Percentiles rank a stretch among this genome's conserved stretches.
Conservation (phyloP, 106 monocot genomes). For the Platanthera guangdongensis region DNA sequence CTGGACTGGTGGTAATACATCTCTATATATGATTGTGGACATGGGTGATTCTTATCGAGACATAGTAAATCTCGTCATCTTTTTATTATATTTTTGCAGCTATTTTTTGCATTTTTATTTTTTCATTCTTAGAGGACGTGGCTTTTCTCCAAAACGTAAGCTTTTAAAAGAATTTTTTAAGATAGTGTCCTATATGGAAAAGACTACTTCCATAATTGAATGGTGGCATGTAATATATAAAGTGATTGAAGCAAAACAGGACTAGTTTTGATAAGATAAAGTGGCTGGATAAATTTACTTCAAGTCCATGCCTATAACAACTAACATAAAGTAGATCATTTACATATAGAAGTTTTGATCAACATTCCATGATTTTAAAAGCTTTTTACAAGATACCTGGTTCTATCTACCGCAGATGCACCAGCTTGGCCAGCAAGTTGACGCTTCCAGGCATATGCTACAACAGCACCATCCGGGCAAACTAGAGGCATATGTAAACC, state of each 20-base stretch:
- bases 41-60: too few relatives aligned
- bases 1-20: too few relatives aligned
- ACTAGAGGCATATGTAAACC: constrained; percentile 98
- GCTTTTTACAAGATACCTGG: constrained; percentile 39
- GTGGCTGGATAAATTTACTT: neutral
- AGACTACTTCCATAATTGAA: neutral
- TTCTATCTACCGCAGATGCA: constrained; percentile 97
- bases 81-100: too few relatives aligned
- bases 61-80: too few relatives aligned
- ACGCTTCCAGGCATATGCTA: constrained; percentile 98
- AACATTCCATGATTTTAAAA: neutral
- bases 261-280: neutral
- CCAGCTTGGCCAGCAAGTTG: constrained; percentile 98
- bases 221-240: neutral
- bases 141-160: too few relatives aligned
- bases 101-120: too few relatives aligned
- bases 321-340: neutral
- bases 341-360: neutral
- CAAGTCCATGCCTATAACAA: neutral
- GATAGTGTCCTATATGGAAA: too few relatives aligned
- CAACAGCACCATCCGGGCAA: constrained; percentile 95
- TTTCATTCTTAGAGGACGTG: too few relatives aligned
- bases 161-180: too few relatives aligned
- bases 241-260: neutral
- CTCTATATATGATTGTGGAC: too few relatives aligned